phyloP scores from a whole-genome alignment of 139 green algal species.

The Mychonastes homosphaera region DNA sequence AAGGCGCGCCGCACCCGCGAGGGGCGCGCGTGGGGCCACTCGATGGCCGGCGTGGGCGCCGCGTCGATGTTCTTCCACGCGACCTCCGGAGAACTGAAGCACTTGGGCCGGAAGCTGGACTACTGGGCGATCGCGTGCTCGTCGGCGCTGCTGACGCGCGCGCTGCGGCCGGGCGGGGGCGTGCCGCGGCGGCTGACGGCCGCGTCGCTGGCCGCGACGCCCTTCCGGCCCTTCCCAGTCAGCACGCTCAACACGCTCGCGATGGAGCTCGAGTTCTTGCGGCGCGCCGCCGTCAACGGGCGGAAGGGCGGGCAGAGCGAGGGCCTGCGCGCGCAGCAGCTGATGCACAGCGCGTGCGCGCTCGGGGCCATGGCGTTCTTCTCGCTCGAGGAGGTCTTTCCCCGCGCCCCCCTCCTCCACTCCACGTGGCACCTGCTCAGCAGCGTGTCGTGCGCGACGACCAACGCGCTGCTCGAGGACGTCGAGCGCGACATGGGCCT shows the following conservation, averaged over 20 bases:
- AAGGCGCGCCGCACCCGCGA: slow-evolving; percentile 28
- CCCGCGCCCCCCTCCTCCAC: slow-evolving; percentile 37
- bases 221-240: slow-evolving; percentile 55
- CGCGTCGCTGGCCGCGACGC: slow-evolving; percentile 33
- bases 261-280: slow-evolving; percentile 36
- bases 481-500: too few species aligned
- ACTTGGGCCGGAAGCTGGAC: slow-evolving; percentile 47
- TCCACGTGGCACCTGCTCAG: slow-evolving; percentile 48
- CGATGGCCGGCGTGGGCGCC: slow-evolving; percentile 41
- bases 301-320: neutral
- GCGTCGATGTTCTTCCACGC: slow-evolving; percentile 42
- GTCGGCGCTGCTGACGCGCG: slow-evolving; percentile 26
- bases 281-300: neutral
- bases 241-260: slow-evolving; percentile 27
- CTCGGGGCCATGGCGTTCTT: slow-evolving; percentile 39
- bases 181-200: slow-evolving; percentile 14
- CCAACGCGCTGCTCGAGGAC: slow-evolving; percentile 36
- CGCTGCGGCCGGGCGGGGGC: slow-evolving; percentile 33
- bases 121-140: slow-evolving; percentile 35
- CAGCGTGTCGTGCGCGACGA: slow-evolving; percentile 18
- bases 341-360: slow-evolving; percentile 32
- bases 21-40: slow-evolving; percentile 39
- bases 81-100: slow-evolving; percentile 28
- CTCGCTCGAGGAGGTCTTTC: slow-evolving; percentile 36
- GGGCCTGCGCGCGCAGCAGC: slow-evolving; percentile 29